Percentiles rank a stretch among this genome's conserved stretches.
Evolutionary conservation across 1,284 basidiomycete species (phyloP).

Genomic region (Marasmius tenuissimus): DNA sequence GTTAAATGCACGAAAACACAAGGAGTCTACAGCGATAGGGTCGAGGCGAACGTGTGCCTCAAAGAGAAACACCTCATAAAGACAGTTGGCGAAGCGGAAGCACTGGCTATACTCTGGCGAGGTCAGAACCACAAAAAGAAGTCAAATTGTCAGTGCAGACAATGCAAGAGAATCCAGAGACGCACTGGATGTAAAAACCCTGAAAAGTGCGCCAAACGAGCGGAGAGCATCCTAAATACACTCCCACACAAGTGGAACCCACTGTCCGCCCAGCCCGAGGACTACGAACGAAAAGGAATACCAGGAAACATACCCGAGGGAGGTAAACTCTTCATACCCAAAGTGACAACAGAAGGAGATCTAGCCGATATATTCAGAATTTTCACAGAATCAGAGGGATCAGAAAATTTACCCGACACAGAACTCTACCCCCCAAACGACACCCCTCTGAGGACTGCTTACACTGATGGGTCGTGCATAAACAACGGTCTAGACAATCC

Average conservation of each 20-base stretch:
- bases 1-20: neutral
- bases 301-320: neutral
- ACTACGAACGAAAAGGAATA: neutral
- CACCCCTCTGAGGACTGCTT: neutral
- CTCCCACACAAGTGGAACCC: conserved; percentile 17
- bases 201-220: conserved; percentile 6
- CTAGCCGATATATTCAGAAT: conserved; percentile 12
- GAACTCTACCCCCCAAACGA: neutral
- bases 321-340: conserved; percentile 2
- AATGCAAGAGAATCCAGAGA: neutral
- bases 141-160: neutral
- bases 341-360: neutral
- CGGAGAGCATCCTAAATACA: conserved; percentile 5
- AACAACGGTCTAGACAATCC: conserved; percentile 15
- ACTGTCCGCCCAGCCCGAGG: conserved; percentile 3
- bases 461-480: conserved; percentile 16
- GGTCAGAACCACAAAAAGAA: neutral
- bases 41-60: neutral
- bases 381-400: conserved; percentile 4
- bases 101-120: neutral
- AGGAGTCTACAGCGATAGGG: neutral
- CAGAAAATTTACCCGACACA: neutral
- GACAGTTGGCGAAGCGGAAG: conserved; percentile 13
- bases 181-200: neutral
- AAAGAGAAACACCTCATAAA: conserved; percentile 11